Evolutionary conservation across 2,329 filamentous ascomycete species (phyloP), one percentile per base, ranked within the genome.

Genomic region (Colletotrichum tropicale): DNA sequence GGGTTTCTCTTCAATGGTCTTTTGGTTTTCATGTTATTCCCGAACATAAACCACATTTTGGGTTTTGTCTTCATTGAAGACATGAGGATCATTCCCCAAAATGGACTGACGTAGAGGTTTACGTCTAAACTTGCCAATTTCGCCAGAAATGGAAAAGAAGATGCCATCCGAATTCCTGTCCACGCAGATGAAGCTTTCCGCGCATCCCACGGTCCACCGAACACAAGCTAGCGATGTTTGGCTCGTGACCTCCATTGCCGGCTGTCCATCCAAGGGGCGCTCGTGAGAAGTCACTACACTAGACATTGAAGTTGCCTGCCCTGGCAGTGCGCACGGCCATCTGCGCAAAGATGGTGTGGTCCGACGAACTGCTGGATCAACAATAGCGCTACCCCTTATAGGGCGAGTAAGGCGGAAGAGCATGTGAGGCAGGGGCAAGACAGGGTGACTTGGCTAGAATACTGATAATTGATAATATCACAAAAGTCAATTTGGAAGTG

Each of bases 21-120:
- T 21, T 52, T 52, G 43, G 43, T 8, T 13, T 24, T 52, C 13
- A 0, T 52, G n/a, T 13, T 8, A 21, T 21, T 21, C 43, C n/a
- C n/a, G 12, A 2, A 6, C 13, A 21, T n/a, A 7, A 21, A 0
- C 0, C 0, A 52, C 2, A 3, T 4, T 3, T 8, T 52, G 21
- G 43, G n/a, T 2, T 52, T 21, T 21, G 5, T 52, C 1, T 24
- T 21, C n/a, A 13, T 6, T 5, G 3, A 7, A 8, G 3, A 21
- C 43, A 3, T 21, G 12, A 21, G n/a, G 1, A 21, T 52, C 43
- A 52, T 52, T 13, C 43, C n/a, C 10, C n/a, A 10, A 21, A 7
- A 52, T 0, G 43, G 10, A 13, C 21, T 3, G 43, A 52, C 2
- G 43, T 21, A 6, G n/a, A 52, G 43, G 0, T 6, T 48, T 21